Conservation (phyloP, 140 eudicot species). For the Oenanthe javanica region DNA sequence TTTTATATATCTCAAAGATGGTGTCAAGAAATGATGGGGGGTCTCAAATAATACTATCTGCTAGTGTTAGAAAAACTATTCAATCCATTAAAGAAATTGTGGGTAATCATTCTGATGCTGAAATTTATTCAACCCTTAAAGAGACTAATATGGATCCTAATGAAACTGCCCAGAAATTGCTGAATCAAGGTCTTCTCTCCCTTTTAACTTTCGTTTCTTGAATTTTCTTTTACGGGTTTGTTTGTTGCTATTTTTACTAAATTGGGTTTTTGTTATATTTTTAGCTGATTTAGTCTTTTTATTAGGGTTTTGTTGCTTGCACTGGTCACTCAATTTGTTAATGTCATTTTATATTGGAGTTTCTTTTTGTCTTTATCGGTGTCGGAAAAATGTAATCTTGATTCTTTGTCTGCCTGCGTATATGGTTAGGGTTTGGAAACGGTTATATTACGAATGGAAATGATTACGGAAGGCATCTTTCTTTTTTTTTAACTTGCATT, state of each 20-base stretch:
- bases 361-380: background rate
- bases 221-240: background rate
- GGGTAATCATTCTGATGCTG: constrained; percentile 86
- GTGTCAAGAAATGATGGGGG: constrained; percentile 51
- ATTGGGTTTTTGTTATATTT: background rate
- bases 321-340: background rate
- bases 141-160: constrained; percentile 91
- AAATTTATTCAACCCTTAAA: constrained; percentile 62
- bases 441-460: background rate
- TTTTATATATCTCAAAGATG: constrained; percentile 32
- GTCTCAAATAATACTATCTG: constrained; percentile 46
- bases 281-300: background rate
- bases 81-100: constrained; percentile 80
- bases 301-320: background rate
- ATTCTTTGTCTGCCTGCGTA: background rate
- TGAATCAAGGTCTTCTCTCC: constrained; percentile 56
- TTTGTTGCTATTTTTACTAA: background rate
- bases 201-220: background rate
- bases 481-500: background rate
- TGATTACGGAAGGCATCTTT: background rate
- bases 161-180: constrained; percentile 77
- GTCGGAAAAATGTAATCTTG: background rate
- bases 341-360: background rate
- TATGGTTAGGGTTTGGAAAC: background rate
- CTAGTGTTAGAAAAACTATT: constrained; percentile 66